A percentile compares a stretch with the other conserved stretches of the same genome.
Evolutionary conservation across 371 early-diverging fungal species (phyloP).

Genomic region (Mortierella sp.): DNA sequence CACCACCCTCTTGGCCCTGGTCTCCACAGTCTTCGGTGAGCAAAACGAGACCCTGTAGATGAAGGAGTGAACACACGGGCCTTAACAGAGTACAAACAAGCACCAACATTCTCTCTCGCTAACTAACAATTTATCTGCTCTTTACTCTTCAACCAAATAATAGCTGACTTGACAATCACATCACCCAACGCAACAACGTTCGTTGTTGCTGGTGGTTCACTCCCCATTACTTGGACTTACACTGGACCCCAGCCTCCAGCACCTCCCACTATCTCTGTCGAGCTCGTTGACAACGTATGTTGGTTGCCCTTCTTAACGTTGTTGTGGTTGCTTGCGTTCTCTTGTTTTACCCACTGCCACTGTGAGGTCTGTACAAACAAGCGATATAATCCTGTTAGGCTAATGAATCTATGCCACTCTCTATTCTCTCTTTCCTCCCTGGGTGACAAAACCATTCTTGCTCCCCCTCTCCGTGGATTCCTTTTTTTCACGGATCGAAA

Average conservation of each 20-base stretch:
- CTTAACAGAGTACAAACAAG: not conserved
- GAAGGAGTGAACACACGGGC: not conserved
- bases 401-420: not conserved
- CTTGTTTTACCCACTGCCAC: not conserved
- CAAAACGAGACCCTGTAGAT: not conserved
- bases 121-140: not conserved
- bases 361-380: not conserved
- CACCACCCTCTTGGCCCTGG: slow-evolving; percentile 13
- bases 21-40: slow-evolving; percentile 25
- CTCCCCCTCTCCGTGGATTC: not conserved
- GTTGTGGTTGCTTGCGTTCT: not conserved
- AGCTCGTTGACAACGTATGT: slow-evolving; percentile 50
- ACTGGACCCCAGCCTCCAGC: slow-evolving; percentile 22
- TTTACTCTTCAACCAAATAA: not conserved
- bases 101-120: no score
- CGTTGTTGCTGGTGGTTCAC: slow-evolving; percentile 19
- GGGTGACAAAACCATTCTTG: not conserved
- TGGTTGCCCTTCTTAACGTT: not conserved
- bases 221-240: slow-evolving; percentile 38
- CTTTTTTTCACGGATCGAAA: not conserved
- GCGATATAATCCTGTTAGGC: not conserved
- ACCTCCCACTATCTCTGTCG: slow-evolving; percentile 47
- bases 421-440: not conserved
- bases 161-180: slow-evolving; percentile 31
- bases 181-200: slow-evolving; percentile 36